phyloP scores from a whole-genome alignment of 805 yeast genomes.

The Ogataea allantospora region DNA sequence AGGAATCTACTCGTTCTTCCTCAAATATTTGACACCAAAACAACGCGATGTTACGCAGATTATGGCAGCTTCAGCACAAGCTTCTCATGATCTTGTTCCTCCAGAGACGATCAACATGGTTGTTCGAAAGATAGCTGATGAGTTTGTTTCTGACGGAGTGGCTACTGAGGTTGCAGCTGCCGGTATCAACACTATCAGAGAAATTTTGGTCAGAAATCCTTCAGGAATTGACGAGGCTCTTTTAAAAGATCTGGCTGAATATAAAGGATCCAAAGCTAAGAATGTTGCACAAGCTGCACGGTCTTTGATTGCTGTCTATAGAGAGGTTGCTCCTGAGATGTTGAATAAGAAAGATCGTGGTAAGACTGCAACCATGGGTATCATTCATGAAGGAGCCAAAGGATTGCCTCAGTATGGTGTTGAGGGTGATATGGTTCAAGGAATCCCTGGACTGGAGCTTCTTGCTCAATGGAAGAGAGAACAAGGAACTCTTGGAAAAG shows the following conservation, averaged over 20 bases:
- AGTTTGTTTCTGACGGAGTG: constrained; percentile 97
- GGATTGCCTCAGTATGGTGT: constrained; percentile 69
- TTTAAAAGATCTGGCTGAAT: constrained; percentile 84
- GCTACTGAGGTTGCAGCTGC: constrained; percentile 98
- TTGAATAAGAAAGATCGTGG: constrained; percentile 88
- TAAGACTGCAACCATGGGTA: constrained; percentile 80
- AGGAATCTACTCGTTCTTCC: constrained; percentile 84
- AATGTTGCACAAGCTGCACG: constrained; percentile 95
- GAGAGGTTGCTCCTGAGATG: constrained; percentile 98
- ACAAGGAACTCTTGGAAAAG: constrained; percentile 52
- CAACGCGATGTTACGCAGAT: constrained; percentile 93
- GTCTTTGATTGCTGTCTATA: constrained; percentile 75
- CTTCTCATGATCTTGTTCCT: constrained; percentile 94
- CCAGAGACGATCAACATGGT: constrained; percentile 84
- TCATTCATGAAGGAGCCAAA: constrained; percentile 55
- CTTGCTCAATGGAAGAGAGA: constrained; percentile 81
- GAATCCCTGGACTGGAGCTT: constrained; percentile 89
- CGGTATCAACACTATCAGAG: constrained; percentile 93
- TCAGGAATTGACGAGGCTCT: constrained; percentile 86
- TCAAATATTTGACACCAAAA: constrained; percentile 90
- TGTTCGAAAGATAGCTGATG: constrained; percentile 92
- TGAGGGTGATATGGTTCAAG: constrained; percentile 58
- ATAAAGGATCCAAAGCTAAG: constrained; percentile 90
- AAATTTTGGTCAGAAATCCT: constrained; percentile 90
- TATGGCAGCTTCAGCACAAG: constrained; percentile 96